These are phyloP conservation scores for Penicillium tannophilum DNA, from an alignment of 495 filamentous ascomycete genomes.

Conservation along the genomic window DNA sequence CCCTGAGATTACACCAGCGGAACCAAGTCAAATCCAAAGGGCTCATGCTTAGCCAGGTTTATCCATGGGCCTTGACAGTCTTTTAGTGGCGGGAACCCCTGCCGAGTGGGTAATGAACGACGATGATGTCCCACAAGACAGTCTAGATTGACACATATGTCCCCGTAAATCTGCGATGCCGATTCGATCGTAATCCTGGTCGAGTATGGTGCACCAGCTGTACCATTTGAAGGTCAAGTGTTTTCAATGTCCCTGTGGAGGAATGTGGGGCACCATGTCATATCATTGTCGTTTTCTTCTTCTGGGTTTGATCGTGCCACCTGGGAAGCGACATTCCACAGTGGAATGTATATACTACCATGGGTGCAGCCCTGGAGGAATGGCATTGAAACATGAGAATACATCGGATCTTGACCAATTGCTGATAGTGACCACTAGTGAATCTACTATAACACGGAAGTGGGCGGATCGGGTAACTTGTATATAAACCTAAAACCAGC, in stretches of 20 bases:
- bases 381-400: not conserved
- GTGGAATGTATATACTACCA: not conserved
- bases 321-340: slow-evolving; percentile 14
- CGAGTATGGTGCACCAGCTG: slow-evolving; percentile 1
- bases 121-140: slow-evolving; percentile 1
- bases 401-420: not conserved
- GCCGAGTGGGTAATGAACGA: slow-evolving; percentile 11
- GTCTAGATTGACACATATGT: slow-evolving; percentile 10
- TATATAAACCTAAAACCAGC: slow-evolving; percentile 10
- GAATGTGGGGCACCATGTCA: slow-evolving; percentile 11
- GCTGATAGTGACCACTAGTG: no score
- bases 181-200: slow-evolving; percentile 12
- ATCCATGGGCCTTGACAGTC: slow-evolving; percentile 8
- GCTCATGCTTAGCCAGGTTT: slow-evolving; percentile 4
- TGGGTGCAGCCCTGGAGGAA: not conserved
- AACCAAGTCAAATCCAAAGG: slow-evolving; percentile 14
- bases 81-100: slow-evolving; percentile 7
- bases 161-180: slow-evolving; percentile 4
- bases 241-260: not conserved
- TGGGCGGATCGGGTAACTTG: slow-evolving; percentile 25
- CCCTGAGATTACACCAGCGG: slow-evolving; percentile 9
- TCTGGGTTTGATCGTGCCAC: not conserved
- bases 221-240: not conserved
- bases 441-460: slow-evolving; percentile 10
- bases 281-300: not conserved